Evolutionary conservation across 2,329 filamentous ascomycete species (phyloP), one percentile per base, ranked within the genome.

Genomic region (Tolypocladium cylindrosporum): DNA sequence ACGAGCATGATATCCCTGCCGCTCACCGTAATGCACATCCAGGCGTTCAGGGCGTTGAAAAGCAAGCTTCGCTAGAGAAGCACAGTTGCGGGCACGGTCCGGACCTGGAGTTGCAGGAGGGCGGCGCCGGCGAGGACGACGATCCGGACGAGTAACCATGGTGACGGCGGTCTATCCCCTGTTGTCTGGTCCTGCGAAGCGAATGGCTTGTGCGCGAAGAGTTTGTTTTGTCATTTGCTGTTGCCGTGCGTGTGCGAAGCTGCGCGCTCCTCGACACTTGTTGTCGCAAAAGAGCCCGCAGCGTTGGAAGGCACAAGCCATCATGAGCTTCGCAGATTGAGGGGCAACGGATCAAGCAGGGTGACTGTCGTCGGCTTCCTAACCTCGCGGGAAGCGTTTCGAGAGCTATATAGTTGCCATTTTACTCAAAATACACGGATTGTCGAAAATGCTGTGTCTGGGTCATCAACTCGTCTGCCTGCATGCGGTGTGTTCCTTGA

Each of bases 81-180:
- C 62, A 63, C 53, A 61, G 63, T 62, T 68, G 66, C 57, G 66
- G 68, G 59, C 65, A 65, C 59, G 66, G 59, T 58, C 60, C 65
- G 58, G 67, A 69, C 62, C 62, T 66, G 64, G 73, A 68, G 65
- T 69, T 72, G 66, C 73, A 75, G 62, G 75, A 77, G 61, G 69
- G 68, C 66, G 80, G 82, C 72, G 74, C 74, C 70, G 82, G 79
- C 68, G 85, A 89, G 68, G 86, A 87, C 60, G 79, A 81, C 69
- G 83, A 86, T 61, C 84, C 88, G 65, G 85, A 88, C 66, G 84
- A 83, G 68, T 82, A 78, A 77, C 76, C 67, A 66, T 63, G 75
- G 77, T 70, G 78, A 79, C 80, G 81, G 79, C 79, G 80, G 80
- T 81, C 79, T 81, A 83, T 81, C 81, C 84, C 82, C 84, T 86